Base-by-base conservation (phyloP, 192 early-diverging fungal species). In the Coemansia sp. region DNA sequence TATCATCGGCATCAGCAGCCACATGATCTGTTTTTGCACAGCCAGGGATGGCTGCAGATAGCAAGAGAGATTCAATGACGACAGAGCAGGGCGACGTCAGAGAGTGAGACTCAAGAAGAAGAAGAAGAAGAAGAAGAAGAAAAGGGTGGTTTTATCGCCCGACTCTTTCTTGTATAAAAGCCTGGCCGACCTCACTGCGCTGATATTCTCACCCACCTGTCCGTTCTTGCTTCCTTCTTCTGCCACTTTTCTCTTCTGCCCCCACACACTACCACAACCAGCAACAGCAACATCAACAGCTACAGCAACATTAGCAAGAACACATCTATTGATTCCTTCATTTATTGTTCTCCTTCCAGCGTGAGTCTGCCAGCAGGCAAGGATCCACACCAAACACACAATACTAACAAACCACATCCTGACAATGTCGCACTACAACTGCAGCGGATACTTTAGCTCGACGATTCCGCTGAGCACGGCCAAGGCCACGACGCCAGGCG, bases 401-500 rank as follows among this genome's bases (percentile, higher is more conserved):
- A 8, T 18, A 41, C 22, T 22, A 45, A 8, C 59, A n/a, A 61
- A 43, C 59, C 12, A 11, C 13, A 22, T 32, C 46, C 32, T n/a
- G 12, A 49, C 26, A 22, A 63, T 42, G 22, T 41, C 46, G 32
- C 55, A 68, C 37, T 61, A 65, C 41, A 66, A 65, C 63, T 49
- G 62, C 58, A 60, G 58, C 62, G 68, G 79, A 45, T 82, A 82
- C 74, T 82, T 82, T 82, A 82, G 79, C 67, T 70, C 65, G 11
- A 73, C 74, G 18, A 76, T 82, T 41, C 79, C 79, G 41, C 74
- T 73, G 40, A 75, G 48, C 71, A 82, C 79, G 21, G 79, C 58
- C 79, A 82, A 82, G 74, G 79, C 79, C 18, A 80, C 78, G 49
- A 76, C 79, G 55, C 74, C 79, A 2, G 74, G 79, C 40, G 73